Conservation (phyloP, 306 rosid species). For the Citrullus mucosospermus region DNA sequence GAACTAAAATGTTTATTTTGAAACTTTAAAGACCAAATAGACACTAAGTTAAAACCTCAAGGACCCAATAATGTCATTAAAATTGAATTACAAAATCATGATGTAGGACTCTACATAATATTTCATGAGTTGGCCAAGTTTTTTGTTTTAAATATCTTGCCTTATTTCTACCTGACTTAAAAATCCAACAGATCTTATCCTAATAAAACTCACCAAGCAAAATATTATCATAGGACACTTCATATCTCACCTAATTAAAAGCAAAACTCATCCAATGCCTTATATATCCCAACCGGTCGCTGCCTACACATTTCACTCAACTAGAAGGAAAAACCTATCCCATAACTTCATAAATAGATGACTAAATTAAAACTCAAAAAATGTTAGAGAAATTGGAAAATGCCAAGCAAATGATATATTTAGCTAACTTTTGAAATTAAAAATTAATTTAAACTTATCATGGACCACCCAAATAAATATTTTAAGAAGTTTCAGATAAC, state of each 20-base stretch:
- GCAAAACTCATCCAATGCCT: neutral
- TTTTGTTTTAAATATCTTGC: neutral
- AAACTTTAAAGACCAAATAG: too few relatives aligned
- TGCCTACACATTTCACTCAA: neutral
- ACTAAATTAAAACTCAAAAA: neutral
- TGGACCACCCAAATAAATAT: neutral
- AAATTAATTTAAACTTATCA: neutral
- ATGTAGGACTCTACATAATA: neutral
- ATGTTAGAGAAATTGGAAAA: neutral
- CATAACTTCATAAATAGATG: neutral
- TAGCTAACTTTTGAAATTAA: neutral
- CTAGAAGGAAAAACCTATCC: neutral
- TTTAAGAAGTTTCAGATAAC: neutral
- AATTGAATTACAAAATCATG: neutral
- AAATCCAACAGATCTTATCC: neutral
- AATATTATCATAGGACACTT: neutral
- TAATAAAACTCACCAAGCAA: neutral
- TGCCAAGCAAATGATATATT: neutral
- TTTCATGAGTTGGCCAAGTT: neutral
- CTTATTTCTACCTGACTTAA: neutral
- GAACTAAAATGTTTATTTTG: too few relatives aligned
- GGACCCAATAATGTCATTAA: neutral
- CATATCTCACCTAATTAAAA: neutral
- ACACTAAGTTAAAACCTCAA: too few relatives aligned
- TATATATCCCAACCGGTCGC: neutral